phyloP scores from a whole-genome alignment of 2,329 filamentous ascomycete species.

The Aureobasidium pullulans region DNA sequence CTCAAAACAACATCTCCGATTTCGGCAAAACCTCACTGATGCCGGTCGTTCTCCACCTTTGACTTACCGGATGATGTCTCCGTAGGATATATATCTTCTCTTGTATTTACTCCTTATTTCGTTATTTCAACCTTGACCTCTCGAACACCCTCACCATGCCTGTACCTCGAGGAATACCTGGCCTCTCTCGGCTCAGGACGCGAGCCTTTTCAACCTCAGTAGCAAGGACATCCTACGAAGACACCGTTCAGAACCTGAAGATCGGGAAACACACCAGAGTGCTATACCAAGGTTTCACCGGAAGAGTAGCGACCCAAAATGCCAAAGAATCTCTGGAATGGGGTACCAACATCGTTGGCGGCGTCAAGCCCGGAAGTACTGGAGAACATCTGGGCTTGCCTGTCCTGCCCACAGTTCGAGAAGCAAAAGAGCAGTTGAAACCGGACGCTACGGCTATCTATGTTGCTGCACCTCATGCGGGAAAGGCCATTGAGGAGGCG shows the following conservation, averaged over 20 bases:
- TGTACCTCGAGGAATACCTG: not conserved
- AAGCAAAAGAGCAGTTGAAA: slow-evolving; percentile 61
- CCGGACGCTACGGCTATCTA: slow-evolving; percentile 75
- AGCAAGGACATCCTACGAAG: slow-evolving; percentile 42
- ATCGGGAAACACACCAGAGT: slow-evolving; percentile 61
- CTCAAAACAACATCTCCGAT: not conserved
- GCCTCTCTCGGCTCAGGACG: not conserved
- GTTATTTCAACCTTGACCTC: no score
- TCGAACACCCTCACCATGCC: not conserved
- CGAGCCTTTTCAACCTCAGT: slow-evolving; percentile 24
- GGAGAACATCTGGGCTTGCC: slow-evolving; percentile 68
- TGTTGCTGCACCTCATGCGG: slow-evolving; percentile 67
- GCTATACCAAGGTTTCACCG: slow-evolving; percentile 66
- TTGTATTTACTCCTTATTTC: no score
- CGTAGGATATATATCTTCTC: no score
- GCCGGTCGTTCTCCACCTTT: not conserved
- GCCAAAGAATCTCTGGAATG: slow-evolving; percentile 68
- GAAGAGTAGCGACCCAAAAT: slow-evolving; percentile 63
- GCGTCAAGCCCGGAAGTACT: slow-evolving; percentile 63
- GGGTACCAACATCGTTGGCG: slow-evolving; percentile 74
- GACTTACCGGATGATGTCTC: not conserved
- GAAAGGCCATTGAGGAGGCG: slow-evolving; percentile 68
- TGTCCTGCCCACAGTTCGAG: slow-evolving; percentile 60
- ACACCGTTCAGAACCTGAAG: slow-evolving; percentile 59
- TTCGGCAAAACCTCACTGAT: not conserved